A percentile compares a stretch with the other conserved stretches of the same genome.
These are phyloP conservation scores for Sphaceloma murrayae DNA, from an alignment of 2,329 filamentous ascomycete species.

Conservation along the genomic window DNA sequence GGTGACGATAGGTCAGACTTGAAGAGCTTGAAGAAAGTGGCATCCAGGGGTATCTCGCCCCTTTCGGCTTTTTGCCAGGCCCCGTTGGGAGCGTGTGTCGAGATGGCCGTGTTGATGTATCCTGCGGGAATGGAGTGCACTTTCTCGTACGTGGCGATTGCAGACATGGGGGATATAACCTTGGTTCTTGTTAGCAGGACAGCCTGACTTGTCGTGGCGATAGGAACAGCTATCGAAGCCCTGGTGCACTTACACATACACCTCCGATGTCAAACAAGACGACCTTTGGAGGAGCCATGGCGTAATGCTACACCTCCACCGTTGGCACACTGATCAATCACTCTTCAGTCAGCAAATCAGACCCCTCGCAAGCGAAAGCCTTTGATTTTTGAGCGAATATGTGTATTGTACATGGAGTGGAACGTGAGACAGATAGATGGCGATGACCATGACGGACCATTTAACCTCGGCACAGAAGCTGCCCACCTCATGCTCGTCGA, in stretches of 20 bases:
- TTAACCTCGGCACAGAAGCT: too few relatives aligned
- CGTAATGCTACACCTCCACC: neutral
- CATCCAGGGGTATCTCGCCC: constrained; percentile 67
- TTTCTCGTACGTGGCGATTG: constrained; percentile 83
- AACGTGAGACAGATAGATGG: too few relatives aligned
- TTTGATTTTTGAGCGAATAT: too few relatives aligned
- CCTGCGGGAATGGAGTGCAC: constrained; percentile 67
- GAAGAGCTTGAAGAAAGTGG: constrained; percentile 67
- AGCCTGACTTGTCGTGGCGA: constrained; percentile 16
- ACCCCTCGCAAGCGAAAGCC: too few relatives aligned
- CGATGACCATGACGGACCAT: too few relatives aligned
- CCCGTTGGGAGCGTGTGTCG: constrained; percentile 64
- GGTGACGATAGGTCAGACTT: constrained; percentile 60
- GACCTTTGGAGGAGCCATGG: constrained; percentile 49
- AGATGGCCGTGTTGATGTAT: constrained; percentile 88
- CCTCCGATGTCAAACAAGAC: constrained; percentile 93
- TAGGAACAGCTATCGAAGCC: neutral
- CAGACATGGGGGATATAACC: constrained; percentile 86
- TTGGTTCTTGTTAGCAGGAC: constrained; percentile 32
- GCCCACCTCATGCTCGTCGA: too few relatives aligned
- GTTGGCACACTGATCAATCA: too few relatives aligned
- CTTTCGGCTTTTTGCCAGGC: constrained; percentile 84
- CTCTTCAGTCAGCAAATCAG: too few relatives aligned
- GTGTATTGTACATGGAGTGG: too few relatives aligned
- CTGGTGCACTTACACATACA: constrained; percentile 77